phyloP scores from a whole-genome alignment of 1,284 basidiomycete species.

The Malassezia furfur region DNA sequence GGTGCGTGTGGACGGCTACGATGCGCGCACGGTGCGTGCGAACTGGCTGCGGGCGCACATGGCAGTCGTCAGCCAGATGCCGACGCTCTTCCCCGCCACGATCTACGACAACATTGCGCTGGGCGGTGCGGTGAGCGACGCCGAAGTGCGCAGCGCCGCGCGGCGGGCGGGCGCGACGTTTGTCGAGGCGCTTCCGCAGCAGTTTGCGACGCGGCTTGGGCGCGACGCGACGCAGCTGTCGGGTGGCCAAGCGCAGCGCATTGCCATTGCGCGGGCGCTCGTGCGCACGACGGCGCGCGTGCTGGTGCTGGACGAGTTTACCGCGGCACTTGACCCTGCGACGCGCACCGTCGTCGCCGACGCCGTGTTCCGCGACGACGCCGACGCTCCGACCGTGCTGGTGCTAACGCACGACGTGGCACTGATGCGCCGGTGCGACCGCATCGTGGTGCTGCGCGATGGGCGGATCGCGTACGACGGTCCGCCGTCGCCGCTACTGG shows the following conservation, averaged over 20 bases:
- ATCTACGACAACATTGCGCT: constrained; percentile 36
- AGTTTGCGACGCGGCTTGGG: constrained; percentile 76
- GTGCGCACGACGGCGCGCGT: constrained; percentile 60
- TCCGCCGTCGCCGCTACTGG: not conserved
- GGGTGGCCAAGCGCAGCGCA: constrained; percentile 85
- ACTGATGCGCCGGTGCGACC: constrained; percentile 84
- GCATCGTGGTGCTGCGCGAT: constrained; percentile 69
- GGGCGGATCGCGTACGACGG: constrained; percentile 58
- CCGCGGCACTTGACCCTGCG: constrained; percentile 66
- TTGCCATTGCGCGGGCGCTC: constrained; percentile 83
- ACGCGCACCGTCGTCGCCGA: constrained; percentile 52
- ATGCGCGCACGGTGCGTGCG: constrained; percentile 14
- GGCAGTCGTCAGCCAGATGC: constrained; percentile 32
- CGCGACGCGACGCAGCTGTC: constrained; percentile 80
- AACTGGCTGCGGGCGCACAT: constrained; percentile 33
- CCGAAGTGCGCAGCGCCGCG: constrained; percentile 63
- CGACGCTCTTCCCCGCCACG: constrained; percentile 32
- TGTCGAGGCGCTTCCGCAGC: constrained; percentile 65
- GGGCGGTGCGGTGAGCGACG: constrained; percentile 22
- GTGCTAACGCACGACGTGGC: constrained; percentile 87
- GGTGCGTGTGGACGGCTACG: constrained; percentile 25
- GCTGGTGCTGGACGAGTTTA: constrained; percentile 89
- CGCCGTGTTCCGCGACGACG: not conserved
- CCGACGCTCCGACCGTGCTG: constrained; percentile 63
- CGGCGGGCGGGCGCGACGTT: constrained; percentile 75